Percentiles rank a stretch among this genome's conserved stretches.
phyloP scores from a whole-genome alignment of 1,284 basidiomycete genomes.

The Vanrija humicola region DNA sequence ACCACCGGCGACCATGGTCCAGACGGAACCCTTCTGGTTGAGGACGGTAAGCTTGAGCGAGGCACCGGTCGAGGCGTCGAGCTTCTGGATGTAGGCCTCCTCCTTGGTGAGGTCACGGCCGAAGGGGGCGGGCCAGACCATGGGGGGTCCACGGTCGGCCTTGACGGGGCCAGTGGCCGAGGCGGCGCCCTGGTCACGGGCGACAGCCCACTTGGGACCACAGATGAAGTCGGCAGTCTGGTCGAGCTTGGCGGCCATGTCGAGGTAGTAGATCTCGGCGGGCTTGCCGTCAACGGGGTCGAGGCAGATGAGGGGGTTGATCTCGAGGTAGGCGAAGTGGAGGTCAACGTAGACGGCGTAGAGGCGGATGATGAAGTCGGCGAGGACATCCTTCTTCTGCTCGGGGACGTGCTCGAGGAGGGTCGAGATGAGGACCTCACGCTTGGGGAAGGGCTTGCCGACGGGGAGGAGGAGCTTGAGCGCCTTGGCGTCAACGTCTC shows the following conservation, averaged over 20 bases:
- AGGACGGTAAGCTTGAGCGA: constrained; percentile 97
- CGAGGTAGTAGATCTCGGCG: constrained; percentile 88
- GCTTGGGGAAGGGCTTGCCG: constrained; percentile 68
- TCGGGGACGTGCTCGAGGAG: constrained; percentile 74
- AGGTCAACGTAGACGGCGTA: constrained; percentile 97
- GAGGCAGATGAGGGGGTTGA: constrained; percentile 96
- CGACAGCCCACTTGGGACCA: constrained; percentile 97
- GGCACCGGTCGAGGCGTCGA: constrained; percentile 94
- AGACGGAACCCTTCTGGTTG: constrained; percentile 90
- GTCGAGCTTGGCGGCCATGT: constrained; percentile 99
- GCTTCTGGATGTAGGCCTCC: constrained; percentile 96
- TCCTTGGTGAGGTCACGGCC: constrained; percentile 98
- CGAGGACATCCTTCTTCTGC: constrained; percentile 77
- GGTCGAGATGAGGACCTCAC: constrained; percentile 66
- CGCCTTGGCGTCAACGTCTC: constrained; percentile 97
- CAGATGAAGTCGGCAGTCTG: constrained; percentile 95
- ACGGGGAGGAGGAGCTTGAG: constrained; percentile 84
- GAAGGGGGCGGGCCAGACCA: constrained; percentile 96
- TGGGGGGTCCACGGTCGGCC: constrained; percentile 92
- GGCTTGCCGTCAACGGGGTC: constrained; percentile 70
- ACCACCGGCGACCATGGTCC: constrained; percentile 98
- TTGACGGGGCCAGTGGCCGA: constrained; percentile 57
- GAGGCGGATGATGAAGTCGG: constrained; percentile 90
- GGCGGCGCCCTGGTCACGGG: constrained; percentile 71
- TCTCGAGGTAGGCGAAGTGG: constrained; percentile 93